A percentile compares a stretch with the other conserved stretches of the same genome.
These are phyloP conservation scores for Cytospora schulzeri DNA, from an alignment of 2,329 filamentous ascomycete species.

Conservation along the genomic window DNA sequence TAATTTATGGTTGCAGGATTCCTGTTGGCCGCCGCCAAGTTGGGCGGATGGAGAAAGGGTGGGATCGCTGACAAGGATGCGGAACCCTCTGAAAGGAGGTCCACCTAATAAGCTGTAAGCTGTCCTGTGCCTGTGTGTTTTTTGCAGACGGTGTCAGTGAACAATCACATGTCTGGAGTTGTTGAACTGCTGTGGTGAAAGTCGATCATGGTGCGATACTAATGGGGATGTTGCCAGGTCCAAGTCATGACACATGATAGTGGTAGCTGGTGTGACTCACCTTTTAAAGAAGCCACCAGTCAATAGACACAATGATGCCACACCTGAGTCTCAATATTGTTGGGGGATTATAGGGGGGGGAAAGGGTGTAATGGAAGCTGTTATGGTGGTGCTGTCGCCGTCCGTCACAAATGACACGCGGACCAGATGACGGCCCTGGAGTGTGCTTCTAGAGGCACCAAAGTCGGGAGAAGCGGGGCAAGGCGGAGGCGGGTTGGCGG, in stretches of 20 bases:
- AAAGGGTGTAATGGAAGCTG: neutral
- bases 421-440: neutral
- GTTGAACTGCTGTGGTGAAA: neutral
- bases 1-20: slow-evolving; percentile 20
- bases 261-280: slow-evolving; percentile 18
- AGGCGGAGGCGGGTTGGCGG: neutral
- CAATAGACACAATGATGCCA: neutral
- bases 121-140: neutral
- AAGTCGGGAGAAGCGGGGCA: neutral
- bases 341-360: neutral
- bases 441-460: neutral
- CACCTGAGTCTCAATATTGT: neutral
- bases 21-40: slow-evolving; percentile 22
- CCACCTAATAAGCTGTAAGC: slow-evolving; percentile 22
- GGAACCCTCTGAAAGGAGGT: slow-evolving; percentile 10
- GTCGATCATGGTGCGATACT: neutral
- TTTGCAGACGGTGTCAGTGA: neutral
- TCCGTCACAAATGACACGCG: slow-evolving; percentile 1
- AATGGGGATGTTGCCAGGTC: neutral
- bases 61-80: slow-evolving; percentile 26
- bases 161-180: neutral
- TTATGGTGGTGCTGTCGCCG: slow-evolving; percentile 2
- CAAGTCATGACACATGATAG: neutral
- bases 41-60: slow-evolving; percentile 17
- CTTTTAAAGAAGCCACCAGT: neutral